These are phyloP conservation scores for Talaromyces verruculosus DNA, from an alignment of 2,329 filamentous ascomycete species.

Conservation along the genomic window DNA sequence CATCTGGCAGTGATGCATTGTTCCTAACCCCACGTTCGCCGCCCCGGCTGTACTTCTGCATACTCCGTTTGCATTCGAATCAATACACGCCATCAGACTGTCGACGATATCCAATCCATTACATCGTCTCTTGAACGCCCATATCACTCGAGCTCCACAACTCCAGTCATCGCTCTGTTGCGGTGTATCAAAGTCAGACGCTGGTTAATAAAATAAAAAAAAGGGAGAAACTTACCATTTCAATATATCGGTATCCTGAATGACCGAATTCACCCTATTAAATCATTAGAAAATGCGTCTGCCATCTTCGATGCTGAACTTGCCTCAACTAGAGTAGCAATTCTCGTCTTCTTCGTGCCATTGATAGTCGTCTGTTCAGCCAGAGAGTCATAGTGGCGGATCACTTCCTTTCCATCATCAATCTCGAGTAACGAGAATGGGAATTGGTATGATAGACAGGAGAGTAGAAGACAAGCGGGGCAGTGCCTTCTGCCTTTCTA, in stretches of 20 bases:
- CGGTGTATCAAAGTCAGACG: conserved; percentile 21
- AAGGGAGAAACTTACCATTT: conserved; percentile 13
- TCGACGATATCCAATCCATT: conserved; percentile 25
- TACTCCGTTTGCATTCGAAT: conserved; percentile 16
- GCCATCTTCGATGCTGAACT: too few species aligned
- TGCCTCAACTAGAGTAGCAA: too few species aligned
- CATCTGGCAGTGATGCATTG: background rate
- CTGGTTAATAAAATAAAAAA: conserved; percentile 12
- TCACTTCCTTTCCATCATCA: conserved; percentile 27
- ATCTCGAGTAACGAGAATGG: conserved; percentile 30
- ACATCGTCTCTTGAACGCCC: too few species aligned
- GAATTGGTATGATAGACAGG: conserved; percentile 21
- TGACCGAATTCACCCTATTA: conserved; percentile 28
- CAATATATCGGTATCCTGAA: conserved; percentile 27
- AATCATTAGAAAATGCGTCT: background rate
- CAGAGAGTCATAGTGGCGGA: conserved; percentile 31
- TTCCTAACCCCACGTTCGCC: background rate
- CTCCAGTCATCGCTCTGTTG: conserved; percentile 21
- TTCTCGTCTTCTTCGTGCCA: too few species aligned
- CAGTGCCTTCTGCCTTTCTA: background rate
- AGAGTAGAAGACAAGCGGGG: background rate
- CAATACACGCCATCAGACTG: conserved; percentile 25
- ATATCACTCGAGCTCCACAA: too few species aligned
- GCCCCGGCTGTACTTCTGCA: conserved; percentile 1
- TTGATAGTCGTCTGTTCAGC: conserved; percentile 21